phyloP scores from a whole-genome alignment of 306 rosid species.

The Cucurbita pepo region DNA sequence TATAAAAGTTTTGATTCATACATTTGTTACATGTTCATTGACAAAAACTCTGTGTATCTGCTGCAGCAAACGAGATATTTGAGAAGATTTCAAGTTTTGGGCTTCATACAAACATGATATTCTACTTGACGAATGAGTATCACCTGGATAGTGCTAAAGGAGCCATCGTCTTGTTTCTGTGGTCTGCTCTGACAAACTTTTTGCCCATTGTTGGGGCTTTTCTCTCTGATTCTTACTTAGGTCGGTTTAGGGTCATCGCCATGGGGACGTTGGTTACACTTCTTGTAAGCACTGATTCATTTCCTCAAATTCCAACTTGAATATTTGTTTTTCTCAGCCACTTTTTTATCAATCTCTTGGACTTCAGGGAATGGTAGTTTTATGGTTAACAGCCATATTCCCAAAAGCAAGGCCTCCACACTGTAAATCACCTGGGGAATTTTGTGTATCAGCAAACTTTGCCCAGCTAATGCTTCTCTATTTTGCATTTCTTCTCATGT shows the following conservation, averaged over 20 bases:
- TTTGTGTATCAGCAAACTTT: constrained; percentile 21
- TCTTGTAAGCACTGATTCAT: constrained; percentile 23
- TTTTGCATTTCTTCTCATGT: constrained; percentile 40
- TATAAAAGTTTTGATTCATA: neutral
- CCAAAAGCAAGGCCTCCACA: constrained; percentile 49
- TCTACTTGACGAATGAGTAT: constrained; percentile 35
- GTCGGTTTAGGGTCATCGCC: constrained; percentile 54
- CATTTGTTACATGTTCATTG: neutral
- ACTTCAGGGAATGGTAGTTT: constrained; percentile 36
- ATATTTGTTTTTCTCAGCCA: neutral
- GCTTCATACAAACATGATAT: constrained; percentile 48
- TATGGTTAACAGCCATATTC: constrained; percentile 50
- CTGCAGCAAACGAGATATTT: constrained; percentile 65
- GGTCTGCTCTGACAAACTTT: constrained; percentile 32
- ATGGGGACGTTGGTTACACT: constrained; percentile 29
- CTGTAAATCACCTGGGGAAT: constrained; percentile 11
- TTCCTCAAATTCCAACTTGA: neutral
- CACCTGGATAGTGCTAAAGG: constrained; percentile 26
- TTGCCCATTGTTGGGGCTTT: constrained; percentile 59
- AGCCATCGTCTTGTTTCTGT: constrained; percentile 27
- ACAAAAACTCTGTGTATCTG: neutral
- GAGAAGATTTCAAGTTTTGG: constrained; percentile 65
- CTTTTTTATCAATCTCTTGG: neutral
- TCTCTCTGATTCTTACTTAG: constrained; percentile 57
- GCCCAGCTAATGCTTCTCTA: constrained; percentile 30